Evolutionary conservation across 495 filamentous ascomycete species (phyloP).

Genomic region (Lasiosphaeria hispida): DNA sequence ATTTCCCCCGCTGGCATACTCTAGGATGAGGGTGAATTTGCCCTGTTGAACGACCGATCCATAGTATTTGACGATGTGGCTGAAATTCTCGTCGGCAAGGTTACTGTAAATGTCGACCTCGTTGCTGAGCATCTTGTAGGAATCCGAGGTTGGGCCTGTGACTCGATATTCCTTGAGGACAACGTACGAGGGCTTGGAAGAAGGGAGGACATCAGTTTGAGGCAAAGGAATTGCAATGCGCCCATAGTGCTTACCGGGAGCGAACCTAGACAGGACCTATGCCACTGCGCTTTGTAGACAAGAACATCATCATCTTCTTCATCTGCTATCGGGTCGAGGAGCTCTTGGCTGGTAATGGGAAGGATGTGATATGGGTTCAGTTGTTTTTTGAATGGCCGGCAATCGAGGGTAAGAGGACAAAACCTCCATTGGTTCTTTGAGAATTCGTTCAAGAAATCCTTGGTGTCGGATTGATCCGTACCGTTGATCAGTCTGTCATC

Average conservation of each 20-base stretch:
- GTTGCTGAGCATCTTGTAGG: constrained; percentile 2
- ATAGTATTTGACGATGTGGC: constrained; percentile 4
- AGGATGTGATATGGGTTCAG: constrained; percentile 9
- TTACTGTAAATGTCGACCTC: constrained; percentile 1
- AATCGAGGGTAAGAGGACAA: constrained; percentile 6
- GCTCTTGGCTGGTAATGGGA: constrained; percentile 2
- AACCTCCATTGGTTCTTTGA: constrained; percentile 3
- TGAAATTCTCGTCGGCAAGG: neutral
- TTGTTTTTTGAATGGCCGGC: neutral
- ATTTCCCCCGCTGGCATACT: constrained; percentile 2
- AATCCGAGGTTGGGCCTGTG: neutral
- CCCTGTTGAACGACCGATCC: constrained; percentile 6
- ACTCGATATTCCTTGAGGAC: constrained; percentile 6
- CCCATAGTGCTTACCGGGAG: neutral
- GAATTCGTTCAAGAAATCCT: neutral
- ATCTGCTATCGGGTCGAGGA: neutral
- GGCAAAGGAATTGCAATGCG: neutral
- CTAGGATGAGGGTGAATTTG: constrained; percentile 4
- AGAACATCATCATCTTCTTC: neutral
- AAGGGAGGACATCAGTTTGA: neutral
- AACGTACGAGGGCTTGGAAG: neutral
- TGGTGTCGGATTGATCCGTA: neutral
- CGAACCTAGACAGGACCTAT: neutral
- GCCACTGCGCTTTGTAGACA: constrained; percentile 9
- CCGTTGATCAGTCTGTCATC: neutral